phyloP scores from a whole-genome alignment of 306 rosid species.

The Astragalus membranaceus region DNA sequence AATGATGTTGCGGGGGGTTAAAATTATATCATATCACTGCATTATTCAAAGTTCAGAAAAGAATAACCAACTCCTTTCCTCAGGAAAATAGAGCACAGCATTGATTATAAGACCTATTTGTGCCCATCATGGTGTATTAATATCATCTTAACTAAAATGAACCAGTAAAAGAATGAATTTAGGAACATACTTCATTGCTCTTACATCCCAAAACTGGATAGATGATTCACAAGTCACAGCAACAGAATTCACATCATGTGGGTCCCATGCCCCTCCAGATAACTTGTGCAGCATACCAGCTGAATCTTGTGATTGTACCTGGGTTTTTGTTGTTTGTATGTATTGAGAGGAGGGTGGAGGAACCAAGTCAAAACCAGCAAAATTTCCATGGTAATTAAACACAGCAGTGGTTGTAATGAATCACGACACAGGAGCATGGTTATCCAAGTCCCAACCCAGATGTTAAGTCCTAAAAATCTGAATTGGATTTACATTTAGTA shows the following conservation, averaged over 20 bases:
- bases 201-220: conserved; percentile 86
- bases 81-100: background rate
- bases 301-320: conserved; percentile 88
- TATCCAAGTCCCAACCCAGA: background rate
- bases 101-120: background rate
- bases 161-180: conserved; percentile 1
- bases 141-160: conserved; percentile 6
- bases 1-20: background rate
- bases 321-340: conserved; percentile 2
- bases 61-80: background rate
- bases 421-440: background rate
- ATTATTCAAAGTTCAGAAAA: conserved; percentile 14
- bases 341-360: background rate
- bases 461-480: background rate
- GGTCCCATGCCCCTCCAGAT: conserved; percentile 99
- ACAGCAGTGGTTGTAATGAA: background rate
- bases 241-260: conserved; percentile 84
- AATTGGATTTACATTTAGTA: background rate
- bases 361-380: conserved; percentile 24
- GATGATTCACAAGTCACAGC: conserved; percentile 81
- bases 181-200: conserved; percentile 79
- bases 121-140: background rate
- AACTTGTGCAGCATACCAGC: conserved; percentile 76
- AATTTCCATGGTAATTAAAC: background rate
- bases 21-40: conserved; percentile 9